Conservation (phyloP, 1,139 yeast genomes). For the Meyerozyma guilliermondii region DNA sequence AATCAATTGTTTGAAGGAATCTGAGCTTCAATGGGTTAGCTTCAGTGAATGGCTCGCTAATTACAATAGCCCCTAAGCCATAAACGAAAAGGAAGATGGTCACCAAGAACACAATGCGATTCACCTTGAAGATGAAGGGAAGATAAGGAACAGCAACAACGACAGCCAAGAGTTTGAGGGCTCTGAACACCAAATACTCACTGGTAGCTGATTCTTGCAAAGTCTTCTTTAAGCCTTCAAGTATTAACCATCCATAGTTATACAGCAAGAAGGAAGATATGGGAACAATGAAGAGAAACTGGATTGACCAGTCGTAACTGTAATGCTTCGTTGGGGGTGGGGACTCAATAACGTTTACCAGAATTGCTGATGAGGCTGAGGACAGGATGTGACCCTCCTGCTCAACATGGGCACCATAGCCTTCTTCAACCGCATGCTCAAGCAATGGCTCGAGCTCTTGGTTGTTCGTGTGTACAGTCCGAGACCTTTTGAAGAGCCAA, state of each 20-base stretch:
- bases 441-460: slow-evolving; percentile 3
- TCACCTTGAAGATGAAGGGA: slow-evolving; percentile 70
- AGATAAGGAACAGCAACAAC: slow-evolving; percentile 52
- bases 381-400: slow-evolving; percentile 6
- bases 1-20: slow-evolving; percentile 55
- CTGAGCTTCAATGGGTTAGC: slow-evolving; percentile 65
- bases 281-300: slow-evolving; percentile 65
- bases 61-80: slow-evolving; percentile 33
- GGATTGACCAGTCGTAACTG: slow-evolving; percentile 78
- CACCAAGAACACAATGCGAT: slow-evolving; percentile 42
- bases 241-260: slow-evolving; percentile 45
- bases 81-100: slow-evolving; percentile 28
- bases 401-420: slow-evolving; percentile 10
- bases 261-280: slow-evolving; percentile 50
- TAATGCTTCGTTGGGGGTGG: slow-evolving; percentile 26
- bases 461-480: slow-evolving; percentile 1
- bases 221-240: slow-evolving; percentile 66
- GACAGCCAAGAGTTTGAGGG: slow-evolving; percentile 30
- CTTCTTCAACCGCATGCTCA: slow-evolving; percentile 20
- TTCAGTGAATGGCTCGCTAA: slow-evolving; percentile 50
- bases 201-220: slow-evolving; percentile 57
- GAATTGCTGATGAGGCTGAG: slow-evolving; percentile 9
- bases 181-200: slow-evolving; percentile 42
- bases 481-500: slow-evolving; percentile 30
- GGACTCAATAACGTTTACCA: not conserved